Evolutionary conservation across 352 stramenopile genomes (phyloP), one percentile per base, ranked within the genome.

Genomic region (Lagenidium giganteum): DNA sequence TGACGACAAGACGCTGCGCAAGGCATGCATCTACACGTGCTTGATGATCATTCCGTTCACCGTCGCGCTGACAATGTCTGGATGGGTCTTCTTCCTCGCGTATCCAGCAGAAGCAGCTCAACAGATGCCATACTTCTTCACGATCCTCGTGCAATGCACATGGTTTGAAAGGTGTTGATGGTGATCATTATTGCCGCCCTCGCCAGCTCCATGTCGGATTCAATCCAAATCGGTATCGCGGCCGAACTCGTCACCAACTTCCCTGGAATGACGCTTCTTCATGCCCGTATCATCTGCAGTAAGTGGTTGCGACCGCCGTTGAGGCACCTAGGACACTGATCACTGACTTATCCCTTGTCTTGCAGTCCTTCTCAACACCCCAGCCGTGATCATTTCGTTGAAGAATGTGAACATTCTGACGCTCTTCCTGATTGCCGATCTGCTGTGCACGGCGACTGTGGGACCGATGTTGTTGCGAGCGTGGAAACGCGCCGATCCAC

Each of bases 161-260:
- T 51, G 20, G 70, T 64, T 24, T 90, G 77, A 74, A 66, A 86
- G 21, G 62, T 90, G 37, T 51, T 90, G 1, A 67, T 87, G 2
- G 65, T 73, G 14, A 61, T 90, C 14, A 70, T 87, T 17, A 75
- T 90, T 42, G 77, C 75, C 5, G 77, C 77, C 43, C 59, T 90
- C 16, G 75, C 75, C 1, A 82, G 64, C 28, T 70, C 69, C 2
- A 69, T 82, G 8, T 75, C 55, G 4, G 74, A 90, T 47, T 84
- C 74, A 34, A 81, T 90, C 33, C 77, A 87, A 49, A 83, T 86
- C 42, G 77, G 77, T 2, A 81, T 90, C 39, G 61, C 67, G 8
- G 77, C 74, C 23, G 77, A 90, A 54, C 64, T 90, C 12, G 65
- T 77, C 11, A 82, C 73, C 18, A 83, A 81, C 47, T 90, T 90